Evolutionary conservation across 1,284 basidiomycete genomes (phyloP).

Genomic region (Tylopilus orsonianus): DNA sequence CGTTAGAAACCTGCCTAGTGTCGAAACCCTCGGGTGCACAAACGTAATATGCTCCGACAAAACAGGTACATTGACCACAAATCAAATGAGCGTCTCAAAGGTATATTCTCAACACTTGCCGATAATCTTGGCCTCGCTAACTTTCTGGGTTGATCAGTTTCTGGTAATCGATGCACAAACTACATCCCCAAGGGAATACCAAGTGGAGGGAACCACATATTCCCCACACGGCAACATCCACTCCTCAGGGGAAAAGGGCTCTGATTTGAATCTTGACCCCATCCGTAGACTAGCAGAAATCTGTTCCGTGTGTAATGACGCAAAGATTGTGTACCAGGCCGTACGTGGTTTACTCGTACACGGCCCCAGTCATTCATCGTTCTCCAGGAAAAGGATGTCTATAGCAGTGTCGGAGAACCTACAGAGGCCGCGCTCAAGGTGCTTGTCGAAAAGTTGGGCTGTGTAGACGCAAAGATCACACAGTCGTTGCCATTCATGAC

Average conservation of each 20-base stretch:
- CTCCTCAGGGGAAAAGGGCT: constrained; percentile 59
- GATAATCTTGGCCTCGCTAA: constrained; percentile 7
- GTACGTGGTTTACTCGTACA: constrained; percentile 44
- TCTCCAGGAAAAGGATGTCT: constrained; percentile 72
- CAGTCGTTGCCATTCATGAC: constrained; percentile 61
- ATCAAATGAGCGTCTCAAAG: constrained; percentile 92
- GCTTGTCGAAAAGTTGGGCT: constrained; percentile 87
- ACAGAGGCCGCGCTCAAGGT: constrained; percentile 95
- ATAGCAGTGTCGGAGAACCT: constrained; percentile 91
- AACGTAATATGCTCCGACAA: constrained; percentile 98
- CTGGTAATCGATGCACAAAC: constrained; percentile 62
- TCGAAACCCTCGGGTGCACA: constrained; percentile 94
- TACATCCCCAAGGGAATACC: constrained; percentile 63
- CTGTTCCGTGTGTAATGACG: constrained; percentile 88
- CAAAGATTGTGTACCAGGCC: constrained; percentile 82
- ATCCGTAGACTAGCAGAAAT: constrained; percentile 87
- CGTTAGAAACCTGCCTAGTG: constrained; percentile 92
- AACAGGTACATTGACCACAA: constrained; percentile 93
- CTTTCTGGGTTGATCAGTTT: constrained; percentile 51
- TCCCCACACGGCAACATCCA: constrained; percentile 77
- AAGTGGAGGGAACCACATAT: constrained; percentile 88
- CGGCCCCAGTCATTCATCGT: constrained; percentile 11
- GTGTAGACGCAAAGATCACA: constrained; percentile 50
- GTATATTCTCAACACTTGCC: constrained; percentile 41
- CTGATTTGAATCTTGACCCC: constrained; percentile 67